Evolutionary conservation across 192 early-diverging fungal genomes (phyloP), one percentile per base, ranked within the genome.

Genomic region (Podila epigama): DNA sequence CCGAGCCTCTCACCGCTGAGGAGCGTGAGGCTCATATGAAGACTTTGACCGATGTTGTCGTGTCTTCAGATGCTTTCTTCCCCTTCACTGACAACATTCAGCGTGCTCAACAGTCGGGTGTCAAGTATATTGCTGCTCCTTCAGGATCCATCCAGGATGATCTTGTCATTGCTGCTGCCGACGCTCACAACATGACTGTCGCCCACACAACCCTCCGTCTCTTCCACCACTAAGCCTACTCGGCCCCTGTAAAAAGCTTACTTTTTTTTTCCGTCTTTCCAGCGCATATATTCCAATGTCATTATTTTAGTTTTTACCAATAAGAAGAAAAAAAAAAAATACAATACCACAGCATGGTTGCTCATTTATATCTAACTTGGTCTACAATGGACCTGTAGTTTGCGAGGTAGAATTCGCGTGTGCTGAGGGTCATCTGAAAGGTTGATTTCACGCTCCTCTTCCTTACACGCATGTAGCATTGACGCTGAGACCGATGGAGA

Each of bases 21-120:
- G 95, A 97, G 80, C 92, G 94, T 64, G 84, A 83, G 36, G 89
- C 83, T 60, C 94, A 94, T 82, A 89, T 93, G 83, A 75, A 81
- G 50, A 56, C 86, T 66, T 82, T 95, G 41, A 79, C 56, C 16
- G 93, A 87, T 60, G 90, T 98, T 22, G 93, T 94, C 11, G 82
- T 99, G 18, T 89, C 92, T 4, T 96, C 94, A n/a, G 97, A 99
- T 79, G 97, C 97, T 29, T 99, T 99, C 90, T 99, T 99, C 93
- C 97, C 97, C 63, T 99, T 99, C 89, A 85, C 92, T 5, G 97
- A 99, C 84, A 98, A 97, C 69, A 84, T 99, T 52, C 91, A 95
- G 69, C 85, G 97, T 51, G 96, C 89, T 29, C 83, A 85, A 36
- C 82, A 90, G 80, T 90, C 90, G 28, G 97, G 97, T 64, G 97